phyloP scores from a whole-genome alignment of 1,139 yeast genomes.

The Yamadazyma dushanensis region DNA sequence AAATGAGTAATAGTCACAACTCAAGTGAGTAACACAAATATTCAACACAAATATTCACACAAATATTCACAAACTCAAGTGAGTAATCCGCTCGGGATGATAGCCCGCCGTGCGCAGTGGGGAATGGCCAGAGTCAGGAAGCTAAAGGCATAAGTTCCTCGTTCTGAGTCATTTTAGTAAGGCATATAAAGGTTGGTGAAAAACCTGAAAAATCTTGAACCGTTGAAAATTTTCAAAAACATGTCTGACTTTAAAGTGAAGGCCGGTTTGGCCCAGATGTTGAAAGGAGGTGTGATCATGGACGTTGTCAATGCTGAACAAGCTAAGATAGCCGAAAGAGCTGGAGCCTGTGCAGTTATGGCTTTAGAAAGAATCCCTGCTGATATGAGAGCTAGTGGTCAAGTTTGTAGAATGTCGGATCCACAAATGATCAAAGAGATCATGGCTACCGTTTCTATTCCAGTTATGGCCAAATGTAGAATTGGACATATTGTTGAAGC shows the following conservation, averaged over 20 bases:
- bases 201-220: background rate
- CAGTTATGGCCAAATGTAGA: constrained; percentile 88
- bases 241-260: constrained; percentile 62
- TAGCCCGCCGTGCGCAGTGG: too few species aligned
- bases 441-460: constrained; percentile 70
- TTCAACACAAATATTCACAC: too few species aligned
- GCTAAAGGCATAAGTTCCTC: too few species aligned
- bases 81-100: too few species aligned
- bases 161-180: background rate
- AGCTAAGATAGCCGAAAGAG: constrained; percentile 68
- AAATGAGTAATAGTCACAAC: too few species aligned
- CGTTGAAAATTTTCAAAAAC: background rate
- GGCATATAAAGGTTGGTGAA: constrained; percentile 1
- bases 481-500: constrained; percentile 88
- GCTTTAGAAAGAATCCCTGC: constrained; percentile 87
- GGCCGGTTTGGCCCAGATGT: constrained; percentile 86
- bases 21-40: too few species aligned
- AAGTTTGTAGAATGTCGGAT: constrained; percentile 87
- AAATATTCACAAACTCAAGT: too few species aligned
- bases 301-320: constrained; percentile 55
- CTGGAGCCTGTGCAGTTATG: constrained; percentile 93
- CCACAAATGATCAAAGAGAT: constrained; percentile 78
- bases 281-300: constrained; percentile 65
- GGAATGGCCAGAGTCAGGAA: too few species aligned
- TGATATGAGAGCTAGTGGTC: constrained; percentile 80